phyloP scores from a whole-genome alignment of 495 filamentous ascomycete genomes.

The Talaromyces thailandensis region DNA sequence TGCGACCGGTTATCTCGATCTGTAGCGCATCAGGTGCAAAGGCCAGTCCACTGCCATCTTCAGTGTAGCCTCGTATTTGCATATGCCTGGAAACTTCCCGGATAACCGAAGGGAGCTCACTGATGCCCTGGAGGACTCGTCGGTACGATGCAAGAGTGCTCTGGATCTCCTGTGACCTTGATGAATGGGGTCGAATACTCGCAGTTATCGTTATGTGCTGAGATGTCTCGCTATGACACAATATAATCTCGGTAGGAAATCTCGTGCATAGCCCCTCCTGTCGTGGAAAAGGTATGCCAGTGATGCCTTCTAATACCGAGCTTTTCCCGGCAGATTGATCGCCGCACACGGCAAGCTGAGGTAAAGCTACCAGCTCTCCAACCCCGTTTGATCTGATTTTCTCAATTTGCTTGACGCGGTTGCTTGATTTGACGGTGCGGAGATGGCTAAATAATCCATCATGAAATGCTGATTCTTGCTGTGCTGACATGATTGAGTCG shows the following conservation, averaged over 20 bases:
- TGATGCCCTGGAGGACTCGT: slow-evolving; percentile 23
- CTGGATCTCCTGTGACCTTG: slow-evolving; percentile 16
- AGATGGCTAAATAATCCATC: no score
- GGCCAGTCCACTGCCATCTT: slow-evolving; percentile 12
- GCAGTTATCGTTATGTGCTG: slow-evolving; percentile 19
- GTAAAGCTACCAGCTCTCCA: slow-evolving; percentile 34
- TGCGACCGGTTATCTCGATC: slow-evolving; percentile 43
- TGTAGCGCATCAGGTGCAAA: slow-evolving; percentile 42
- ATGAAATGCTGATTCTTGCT: no score
- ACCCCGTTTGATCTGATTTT: no score
- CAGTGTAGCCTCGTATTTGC: slow-evolving; percentile 29
- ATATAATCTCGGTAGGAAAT: slow-evolving; percentile 57
- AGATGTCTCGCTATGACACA: slow-evolving; percentile 31
- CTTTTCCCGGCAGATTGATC: slow-evolving; percentile 67
- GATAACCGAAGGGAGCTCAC: slow-evolving; percentile 29
- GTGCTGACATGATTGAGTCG: no score
- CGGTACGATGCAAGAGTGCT: slow-evolving; percentile 20
- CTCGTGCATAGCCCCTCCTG: slow-evolving; percentile 57
- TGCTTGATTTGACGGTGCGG: no score
- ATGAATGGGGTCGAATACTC: slow-evolving; percentile 26
- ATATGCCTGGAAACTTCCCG: slow-evolving; percentile 43
- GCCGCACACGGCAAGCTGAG: slow-evolving; percentile 67
- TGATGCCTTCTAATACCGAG: slow-evolving; percentile 66
- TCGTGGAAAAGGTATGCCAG: slow-evolving; percentile 58
- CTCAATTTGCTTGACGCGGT: no score